Conservation (phyloP, 2,329 filamentous ascomycete species). For the Madurella fahalii region DNA sequence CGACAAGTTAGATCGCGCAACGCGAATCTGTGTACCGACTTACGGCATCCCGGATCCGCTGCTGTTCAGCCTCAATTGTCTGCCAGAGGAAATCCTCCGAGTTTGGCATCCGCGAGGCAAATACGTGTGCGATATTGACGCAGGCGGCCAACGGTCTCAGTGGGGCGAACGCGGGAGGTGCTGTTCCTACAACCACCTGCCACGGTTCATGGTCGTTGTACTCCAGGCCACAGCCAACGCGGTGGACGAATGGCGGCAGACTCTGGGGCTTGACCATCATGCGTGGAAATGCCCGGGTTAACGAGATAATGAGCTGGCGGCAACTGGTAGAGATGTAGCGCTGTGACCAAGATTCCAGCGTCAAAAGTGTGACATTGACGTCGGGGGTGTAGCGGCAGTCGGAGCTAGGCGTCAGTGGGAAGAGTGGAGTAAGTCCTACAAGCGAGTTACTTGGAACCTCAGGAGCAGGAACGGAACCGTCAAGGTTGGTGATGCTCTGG, state of each 20-base stretch:
- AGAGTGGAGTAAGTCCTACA: not conserved
- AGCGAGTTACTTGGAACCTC: not conserved
- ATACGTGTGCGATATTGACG: slow-evolving; percentile 27
- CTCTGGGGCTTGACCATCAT: slow-evolving; percentile 31
- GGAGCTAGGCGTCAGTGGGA: not conserved
- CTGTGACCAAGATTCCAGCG: not conserved
- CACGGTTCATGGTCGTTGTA: not conserved
- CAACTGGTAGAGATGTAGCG: slow-evolving; percentile 4
- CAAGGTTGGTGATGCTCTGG: not conserved
- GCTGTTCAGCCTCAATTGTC: slow-evolving; percentile 25
- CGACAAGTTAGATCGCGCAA: not conserved
- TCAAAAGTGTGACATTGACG: not conserved
- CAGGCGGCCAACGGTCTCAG: slow-evolving; percentile 25
- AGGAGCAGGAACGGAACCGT: not conserved
- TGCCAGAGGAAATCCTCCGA: slow-evolving; percentile 29
- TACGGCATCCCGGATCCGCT: slow-evolving; percentile 16
- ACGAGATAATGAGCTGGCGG: slow-evolving; percentile 24
- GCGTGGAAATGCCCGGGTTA: slow-evolving; percentile 27
- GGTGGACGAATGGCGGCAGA: slow-evolving; percentile 32
- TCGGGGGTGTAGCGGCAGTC: not conserved
- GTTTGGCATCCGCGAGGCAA: slow-evolving; percentile 23
- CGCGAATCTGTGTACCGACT: not conserved
- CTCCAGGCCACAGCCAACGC: slow-evolving; percentile 17
- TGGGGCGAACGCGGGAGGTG: not conserved
- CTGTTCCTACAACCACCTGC: not conserved